Base-by-base conservation (phyloP, 495 filamentous ascomycete species). In the Aspergillus avenaceus region DNA sequence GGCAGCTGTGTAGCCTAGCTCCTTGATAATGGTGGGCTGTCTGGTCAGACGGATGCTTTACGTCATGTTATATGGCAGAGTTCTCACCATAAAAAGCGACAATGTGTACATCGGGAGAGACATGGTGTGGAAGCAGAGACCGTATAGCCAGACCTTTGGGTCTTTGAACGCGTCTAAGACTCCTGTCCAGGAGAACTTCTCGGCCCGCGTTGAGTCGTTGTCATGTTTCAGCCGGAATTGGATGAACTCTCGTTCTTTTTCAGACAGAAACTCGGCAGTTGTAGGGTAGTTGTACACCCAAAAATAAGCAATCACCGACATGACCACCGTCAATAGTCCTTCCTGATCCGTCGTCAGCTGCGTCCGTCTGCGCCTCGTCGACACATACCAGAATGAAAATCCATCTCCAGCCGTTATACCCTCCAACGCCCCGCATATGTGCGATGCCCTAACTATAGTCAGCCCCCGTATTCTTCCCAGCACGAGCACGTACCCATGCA, bases 101-200 rank as follows among this genome's bases (percentile, higher is more conserved):
- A 90, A 71, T 0, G 86, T 89, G 61, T 93, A 93, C 3, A 92
- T 75, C 4, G 87, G 85, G 9, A 92, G 65, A 46, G 82, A 84
- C 76, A 87, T 80, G 8, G 85, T 86, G 59, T 90, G 84, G 55
- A 89, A 90, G 0, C 77, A 81, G 0, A 90, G 56, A 1, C 84
- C 83, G 55, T 90, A 90, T 0, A 93, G 71, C 77, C 84, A 86
- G 52, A 85, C 83, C 61, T 88, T 90, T 13, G 82, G 77, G 44
- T 93, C 87, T 34, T 75, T 74, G 21, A 86, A 60, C 5, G 86
- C 86, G n/a, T 77, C 71, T 41, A 60, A 53, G 0, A 90, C 84
- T 12, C 84, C 82, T 0, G 53, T 64, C 84, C 87, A 87, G 14
- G 69, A 75, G 62, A 91, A 91, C 6, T 61, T 54, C 56, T 91